A percentile compares a stretch with the other conserved stretches of the same genome.
These are phyloP conservation scores for Penicillium digitatum DNA, from an alignment of 2,329 filamentous ascomycete genomes.

Conservation along the genomic window DNA sequence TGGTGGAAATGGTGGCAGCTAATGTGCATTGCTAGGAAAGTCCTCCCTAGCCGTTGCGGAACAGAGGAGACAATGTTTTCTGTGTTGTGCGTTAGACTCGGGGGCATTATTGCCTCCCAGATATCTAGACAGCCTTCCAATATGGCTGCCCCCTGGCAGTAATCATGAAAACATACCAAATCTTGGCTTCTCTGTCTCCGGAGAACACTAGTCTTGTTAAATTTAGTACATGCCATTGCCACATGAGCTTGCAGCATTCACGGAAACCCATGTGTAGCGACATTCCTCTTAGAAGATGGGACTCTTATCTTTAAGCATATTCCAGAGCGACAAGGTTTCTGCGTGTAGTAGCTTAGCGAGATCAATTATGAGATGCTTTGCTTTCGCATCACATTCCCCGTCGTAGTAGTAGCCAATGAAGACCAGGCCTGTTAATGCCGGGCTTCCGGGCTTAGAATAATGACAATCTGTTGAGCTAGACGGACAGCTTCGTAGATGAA, in stretches of 20 bases:
- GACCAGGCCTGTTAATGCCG: slow-evolving; percentile 17
- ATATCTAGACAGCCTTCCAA: slow-evolving; percentile 13
- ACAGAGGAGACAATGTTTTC: slow-evolving; percentile 15
- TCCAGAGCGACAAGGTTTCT: slow-evolving; percentile 12
- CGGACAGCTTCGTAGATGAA: slow-evolving; percentile 13
- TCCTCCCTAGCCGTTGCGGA: slow-evolving; percentile 16
- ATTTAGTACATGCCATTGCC: slow-evolving; percentile 18
- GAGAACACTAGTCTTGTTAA: slow-evolving; percentile 15
- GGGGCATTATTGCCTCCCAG: slow-evolving; percentile 15
- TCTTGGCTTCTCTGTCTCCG: slow-evolving; percentile 16
- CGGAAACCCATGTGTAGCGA: slow-evolving; percentile 20
- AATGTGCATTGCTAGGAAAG: slow-evolving; percentile 24
- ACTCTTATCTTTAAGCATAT: not conserved
- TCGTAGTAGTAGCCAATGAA: slow-evolving; percentile 19
- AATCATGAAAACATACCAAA: slow-evolving; percentile 14
- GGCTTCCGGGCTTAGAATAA: slow-evolving; percentile 17
- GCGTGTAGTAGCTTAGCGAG: slow-evolving; percentile 23
- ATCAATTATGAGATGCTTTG: slow-evolving; percentile 21
- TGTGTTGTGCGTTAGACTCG: slow-evolving; percentile 10
- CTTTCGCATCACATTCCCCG: slow-evolving; percentile 18
- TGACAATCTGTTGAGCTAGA: slow-evolving; percentile 12
- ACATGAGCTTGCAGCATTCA: slow-evolving; percentile 22
- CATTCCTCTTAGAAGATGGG: slow-evolving; percentile 15
- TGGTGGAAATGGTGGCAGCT: slow-evolving; percentile 22
- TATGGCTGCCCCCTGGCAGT: slow-evolving; percentile 10